phyloP scores from a whole-genome alignment of 2,329 filamentous ascomycete genomes.

The Stemphylium lycopersici region DNA sequence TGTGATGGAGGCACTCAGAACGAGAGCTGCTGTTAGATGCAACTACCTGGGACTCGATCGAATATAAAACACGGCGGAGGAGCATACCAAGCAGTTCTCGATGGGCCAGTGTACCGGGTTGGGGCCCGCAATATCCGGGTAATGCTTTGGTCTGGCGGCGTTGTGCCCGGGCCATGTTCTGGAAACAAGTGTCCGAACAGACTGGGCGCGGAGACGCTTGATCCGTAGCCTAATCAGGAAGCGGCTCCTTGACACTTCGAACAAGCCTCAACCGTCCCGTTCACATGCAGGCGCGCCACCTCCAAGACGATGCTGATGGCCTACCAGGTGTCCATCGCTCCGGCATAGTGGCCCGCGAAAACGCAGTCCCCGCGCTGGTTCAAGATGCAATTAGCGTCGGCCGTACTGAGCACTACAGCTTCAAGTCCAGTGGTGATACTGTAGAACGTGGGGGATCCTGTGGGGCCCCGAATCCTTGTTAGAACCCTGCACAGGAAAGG shows the following conservation, averaged over 20 bases:
- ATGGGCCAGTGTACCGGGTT: conserved; percentile 5
- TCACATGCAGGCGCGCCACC: conserved; percentile 1
- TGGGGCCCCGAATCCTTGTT: conserved; percentile 8
- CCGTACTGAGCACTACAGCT: not conserved
- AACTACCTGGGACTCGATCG: conserved; percentile 6
- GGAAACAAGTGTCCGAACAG: conserved; percentile 12
- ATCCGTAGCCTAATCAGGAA: conserved; percentile 10
- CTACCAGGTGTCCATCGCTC: not conserved
- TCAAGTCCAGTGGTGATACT: conserved; percentile 2
- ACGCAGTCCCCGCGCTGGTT: not conserved
- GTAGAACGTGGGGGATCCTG: conserved; percentile 9
- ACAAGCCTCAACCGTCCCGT: conserved; percentile 9
- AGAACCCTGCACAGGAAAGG: conserved; percentile 8
- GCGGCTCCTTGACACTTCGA: conserved; percentile 5
- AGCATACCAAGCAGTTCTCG: not conserved
- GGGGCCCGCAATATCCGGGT: conserved; percentile 24
- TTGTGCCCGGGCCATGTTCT: conserved; percentile 16
- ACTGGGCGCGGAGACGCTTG: conserved; percentile 4
- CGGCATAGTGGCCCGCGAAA: not conserved
- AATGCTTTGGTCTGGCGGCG: conserved; percentile 12
- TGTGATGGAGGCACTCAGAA: conserved; percentile 9
- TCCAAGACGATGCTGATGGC: not conserved
- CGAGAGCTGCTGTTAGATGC: conserved; percentile 19
- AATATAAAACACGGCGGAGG: conserved; percentile 21
- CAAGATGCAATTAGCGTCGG: not conserved